Evolutionary conservation across 257 asterid species (phyloP).

Genomic region (Scutellaria barbata): DNA sequence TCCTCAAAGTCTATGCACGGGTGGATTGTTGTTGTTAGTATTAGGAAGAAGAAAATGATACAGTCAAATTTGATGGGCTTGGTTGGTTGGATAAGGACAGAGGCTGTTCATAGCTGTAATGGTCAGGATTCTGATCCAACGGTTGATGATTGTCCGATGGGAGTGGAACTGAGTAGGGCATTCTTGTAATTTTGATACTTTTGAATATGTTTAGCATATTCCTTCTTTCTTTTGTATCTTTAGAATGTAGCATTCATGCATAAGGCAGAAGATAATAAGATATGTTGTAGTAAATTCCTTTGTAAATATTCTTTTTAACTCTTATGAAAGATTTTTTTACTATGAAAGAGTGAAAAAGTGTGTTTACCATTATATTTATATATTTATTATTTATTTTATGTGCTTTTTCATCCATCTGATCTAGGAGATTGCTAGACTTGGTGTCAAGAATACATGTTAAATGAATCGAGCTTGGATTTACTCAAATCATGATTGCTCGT

Average conservation of each 20-base stretch:
- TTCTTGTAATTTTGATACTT: constrained; percentile 34
- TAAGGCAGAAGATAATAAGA: constrained; percentile 33
- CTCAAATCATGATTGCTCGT: too few species aligned
- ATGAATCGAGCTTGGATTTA: too few species aligned
- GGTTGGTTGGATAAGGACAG: constrained; percentile 25
- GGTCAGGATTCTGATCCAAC: constrained; percentile 17
- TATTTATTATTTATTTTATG: not conserved
- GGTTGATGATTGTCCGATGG: not conserved
- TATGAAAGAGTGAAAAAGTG: not conserved
- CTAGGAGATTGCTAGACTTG: too few species aligned
- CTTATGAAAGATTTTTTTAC: not conserved
- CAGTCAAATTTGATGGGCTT: constrained; percentile 41
- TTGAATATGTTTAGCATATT: constrained; percentile 37
- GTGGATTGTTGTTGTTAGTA: constrained; percentile 17
- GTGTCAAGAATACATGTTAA: too few species aligned
- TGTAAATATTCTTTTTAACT: constrained; percentile 33
- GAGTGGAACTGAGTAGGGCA: constrained; percentile 35
- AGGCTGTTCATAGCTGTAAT: constrained; percentile 23
- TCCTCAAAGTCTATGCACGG: constrained; percentile 24
- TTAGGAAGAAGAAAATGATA: constrained; percentile 25
- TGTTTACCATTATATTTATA: constrained; percentile 2
- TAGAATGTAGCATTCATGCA: constrained; percentile 43
- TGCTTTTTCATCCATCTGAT: too few species aligned
- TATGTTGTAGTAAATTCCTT: constrained; percentile 30
- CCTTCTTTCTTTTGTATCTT: constrained; percentile 40